phyloP scores from a whole-genome alignment of 768 basidiomycete genomes.

The Bullera alba region DNA sequence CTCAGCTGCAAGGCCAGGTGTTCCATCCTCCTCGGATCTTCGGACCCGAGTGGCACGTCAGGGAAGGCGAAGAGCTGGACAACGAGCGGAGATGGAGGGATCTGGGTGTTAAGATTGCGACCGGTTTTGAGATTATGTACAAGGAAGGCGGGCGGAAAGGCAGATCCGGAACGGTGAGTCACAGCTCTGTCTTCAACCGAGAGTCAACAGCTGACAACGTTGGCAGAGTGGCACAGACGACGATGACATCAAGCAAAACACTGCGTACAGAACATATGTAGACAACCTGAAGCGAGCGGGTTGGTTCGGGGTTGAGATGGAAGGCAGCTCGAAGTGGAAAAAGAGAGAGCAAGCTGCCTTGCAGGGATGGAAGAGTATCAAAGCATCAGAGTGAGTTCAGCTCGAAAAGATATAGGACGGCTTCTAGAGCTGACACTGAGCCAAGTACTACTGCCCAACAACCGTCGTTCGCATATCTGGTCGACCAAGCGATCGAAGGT shows the following conservation, averaged over 20 bases:
- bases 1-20: constrained; percentile 82
- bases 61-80: constrained; percentile 53
- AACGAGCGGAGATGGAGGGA: constrained; percentile 71
- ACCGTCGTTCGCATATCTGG: constrained; percentile 67
- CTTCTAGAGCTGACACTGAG: not conserved
- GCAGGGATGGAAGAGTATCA: constrained; percentile 58
- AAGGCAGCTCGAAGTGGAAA: constrained; percentile 73
- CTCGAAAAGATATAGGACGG: not conserved
- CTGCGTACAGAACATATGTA: constrained; percentile 54
- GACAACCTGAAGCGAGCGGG: constrained; percentile 57
- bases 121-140: constrained; percentile 95
- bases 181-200: not conserved
- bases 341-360: constrained; percentile 65
- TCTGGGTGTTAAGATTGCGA: constrained; percentile 91
- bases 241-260: not conserved
- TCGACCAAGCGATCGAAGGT: constrained; percentile 59
- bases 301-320: constrained; percentile 71
- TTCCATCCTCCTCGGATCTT: constrained; percentile 89
- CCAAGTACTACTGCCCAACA: constrained; percentile 56
- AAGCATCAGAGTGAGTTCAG: constrained; percentile 60
- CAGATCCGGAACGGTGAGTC: constrained; percentile 46
- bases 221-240: not conserved
- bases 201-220: not conserved
- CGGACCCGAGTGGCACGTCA: constrained; percentile 51
- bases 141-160: constrained; percentile 58